Evolutionary conservation across 768 basidiomycete species (phyloP).

Genomic region (Clavaria fumosa): DNA sequence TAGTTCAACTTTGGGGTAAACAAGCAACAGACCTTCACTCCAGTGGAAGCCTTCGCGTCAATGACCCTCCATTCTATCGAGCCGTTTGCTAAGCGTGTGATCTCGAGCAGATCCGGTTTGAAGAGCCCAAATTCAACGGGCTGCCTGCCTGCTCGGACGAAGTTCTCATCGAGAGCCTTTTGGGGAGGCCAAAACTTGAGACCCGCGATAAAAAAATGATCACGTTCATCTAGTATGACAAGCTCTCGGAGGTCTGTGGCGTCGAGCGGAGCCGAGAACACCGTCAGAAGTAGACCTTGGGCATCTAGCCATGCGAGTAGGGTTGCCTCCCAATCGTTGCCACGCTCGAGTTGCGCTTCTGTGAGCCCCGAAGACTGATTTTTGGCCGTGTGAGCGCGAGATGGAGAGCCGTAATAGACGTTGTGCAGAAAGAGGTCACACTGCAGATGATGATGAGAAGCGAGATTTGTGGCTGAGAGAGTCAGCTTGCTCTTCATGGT

Average conservation of each 20-base stretch:
- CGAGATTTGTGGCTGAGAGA: constrained; percentile 34
- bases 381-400: constrained; percentile 2
- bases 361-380: constrained; percentile 17
- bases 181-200: constrained; percentile 29
- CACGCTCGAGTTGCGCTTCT: constrained; percentile 27
- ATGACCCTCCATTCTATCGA: constrained; percentile 29
- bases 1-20: neutral
- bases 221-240: constrained; percentile 27
- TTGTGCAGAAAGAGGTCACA: constrained; percentile 35
- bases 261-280: constrained; percentile 23
- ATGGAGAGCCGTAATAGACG: constrained; percentile 18
- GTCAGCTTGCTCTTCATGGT: constrained; percentile 1
- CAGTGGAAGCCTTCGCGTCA: constrained; percentile 33
- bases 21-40: constrained; percentile 25
- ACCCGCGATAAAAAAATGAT: constrained; percentile 31
- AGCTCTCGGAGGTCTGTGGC: constrained; percentile 23
- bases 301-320: constrained; percentile 29
- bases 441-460: constrained; percentile 28
- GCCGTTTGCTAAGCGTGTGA: constrained; percentile 19
- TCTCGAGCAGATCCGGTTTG: constrained; percentile 35
- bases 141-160: constrained; percentile 15
- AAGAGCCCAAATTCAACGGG: constrained; percentile 29
- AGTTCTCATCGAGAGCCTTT: constrained; percentile 19
- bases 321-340: constrained; percentile 28
- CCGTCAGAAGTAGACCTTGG: constrained; percentile 25